Base-by-base conservation (phyloP, 2,329 filamentous ascomycete genomes). In the Pseudohalonectria lignicola region DNA sequence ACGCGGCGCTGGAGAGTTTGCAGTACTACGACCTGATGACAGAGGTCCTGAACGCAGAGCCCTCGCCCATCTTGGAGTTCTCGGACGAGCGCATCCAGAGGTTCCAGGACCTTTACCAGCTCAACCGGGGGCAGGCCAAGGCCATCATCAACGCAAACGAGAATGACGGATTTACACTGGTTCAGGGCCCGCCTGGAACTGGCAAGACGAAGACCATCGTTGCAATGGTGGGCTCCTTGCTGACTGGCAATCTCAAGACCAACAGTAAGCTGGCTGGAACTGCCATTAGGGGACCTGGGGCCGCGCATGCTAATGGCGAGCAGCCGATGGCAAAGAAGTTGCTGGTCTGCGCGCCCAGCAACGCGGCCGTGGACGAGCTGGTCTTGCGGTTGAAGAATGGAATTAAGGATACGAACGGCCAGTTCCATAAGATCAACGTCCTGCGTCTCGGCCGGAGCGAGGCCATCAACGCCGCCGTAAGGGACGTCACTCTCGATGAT, bases 141-240 rank as follows among this genome's bases (percentile, higher is more conserved):
- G 92, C 92, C 7, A 86, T 98, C 43, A 76, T 92, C 45, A 93
- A 90, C 38, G 90, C 88, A 11, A 75, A 88, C 41, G 88, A 94
- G 51, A 98, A 98, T 49, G 92, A 96, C 59, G 93, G 86, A 0
- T 98, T 98, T 53, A 96, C 92, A 3, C 67, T 98, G 43, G 87
- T 98, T 49, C 92, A 98, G 62, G 92, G 86, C 39, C 92, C 92
- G 36, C 92, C 92, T 1, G 92, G 92, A 57, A 95, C 92, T 4
- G 92, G 90, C 53, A 98, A 98, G 64, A 98, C 92, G 0, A 98
- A 98, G 58, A 98, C 92, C 0, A 98, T 98, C 43, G 76, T 94
- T 40, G 92, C 90, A 23, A 93, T 98, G 69, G 88, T 96, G 18
- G 92, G 92, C 26, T 85, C 86, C 28, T 67, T 98, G 13, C 59